Evolutionary conservation across 2,329 filamentous ascomycete species (phyloP).

Genomic region (Exutisphaerella laricina): DNA sequence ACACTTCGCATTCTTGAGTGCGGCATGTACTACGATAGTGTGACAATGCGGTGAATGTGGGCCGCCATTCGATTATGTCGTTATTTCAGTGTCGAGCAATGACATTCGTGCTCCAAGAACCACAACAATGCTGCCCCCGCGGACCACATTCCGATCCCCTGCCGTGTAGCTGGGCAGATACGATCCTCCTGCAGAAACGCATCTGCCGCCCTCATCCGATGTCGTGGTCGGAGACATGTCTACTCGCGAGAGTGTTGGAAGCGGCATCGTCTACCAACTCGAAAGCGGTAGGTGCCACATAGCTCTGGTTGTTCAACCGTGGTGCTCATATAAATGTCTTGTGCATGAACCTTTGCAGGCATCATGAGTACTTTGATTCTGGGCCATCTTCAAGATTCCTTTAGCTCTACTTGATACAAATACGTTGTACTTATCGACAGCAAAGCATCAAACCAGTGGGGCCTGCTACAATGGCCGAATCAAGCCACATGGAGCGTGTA

Average conservation of each 20-base stretch:
- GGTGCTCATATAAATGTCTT: neutral
- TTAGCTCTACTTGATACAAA: neutral
- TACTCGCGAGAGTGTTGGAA: neutral
- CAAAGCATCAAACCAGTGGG: too few species aligned
- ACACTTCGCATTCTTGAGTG: conserved; percentile 2
- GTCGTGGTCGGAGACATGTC: neutral
- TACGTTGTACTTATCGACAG: too few species aligned
- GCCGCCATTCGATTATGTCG: too few species aligned
- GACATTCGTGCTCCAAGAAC: too few species aligned
- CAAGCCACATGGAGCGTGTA: conserved; percentile 13
- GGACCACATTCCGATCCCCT: neutral
- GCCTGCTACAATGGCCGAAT: conserved; percentile 4
- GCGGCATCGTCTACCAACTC: neutral
- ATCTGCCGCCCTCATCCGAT: neutral
- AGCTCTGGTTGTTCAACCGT: neutral
- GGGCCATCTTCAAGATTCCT: too few species aligned
- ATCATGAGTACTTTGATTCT: too few species aligned
- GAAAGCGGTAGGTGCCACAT: conserved; percentile 1
- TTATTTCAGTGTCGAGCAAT: too few species aligned
- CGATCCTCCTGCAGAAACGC: neutral
- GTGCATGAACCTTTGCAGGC: too few species aligned
- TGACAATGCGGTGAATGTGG: too few species aligned
- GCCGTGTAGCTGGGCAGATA: neutral
- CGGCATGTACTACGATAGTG: too few species aligned
- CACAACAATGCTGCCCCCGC: neutral